Evolutionary conservation across 2,329 filamentous ascomycete species (phyloP).

Genomic region (Aspergillus aculeatus): DNA sequence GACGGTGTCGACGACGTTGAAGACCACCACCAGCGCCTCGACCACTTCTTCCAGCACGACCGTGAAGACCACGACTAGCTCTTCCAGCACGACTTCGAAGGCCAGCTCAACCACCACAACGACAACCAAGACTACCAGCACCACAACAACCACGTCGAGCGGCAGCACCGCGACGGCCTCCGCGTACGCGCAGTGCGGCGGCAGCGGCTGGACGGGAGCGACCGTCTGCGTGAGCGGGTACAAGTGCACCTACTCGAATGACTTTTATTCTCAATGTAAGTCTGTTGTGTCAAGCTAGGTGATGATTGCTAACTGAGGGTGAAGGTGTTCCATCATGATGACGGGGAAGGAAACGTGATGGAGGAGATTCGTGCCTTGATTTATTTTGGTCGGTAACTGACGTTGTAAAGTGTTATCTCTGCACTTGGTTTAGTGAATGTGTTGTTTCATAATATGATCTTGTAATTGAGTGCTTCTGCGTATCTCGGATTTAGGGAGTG

Average conservation of each 20-base stretch:
- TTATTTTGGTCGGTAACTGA: not conserved
- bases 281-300: not conserved
- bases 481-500: not conserved
- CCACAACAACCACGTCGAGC: slow-evolving; percentile 5
- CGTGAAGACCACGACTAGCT: not conserved
- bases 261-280: slow-evolving; percentile 21
- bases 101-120: not conserved
- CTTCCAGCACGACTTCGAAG: not conserved
- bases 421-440: not conserved
- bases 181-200: slow-evolving; percentile 22
- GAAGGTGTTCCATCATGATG: not conserved
- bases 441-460: not conserved
- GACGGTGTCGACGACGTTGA: not conserved
- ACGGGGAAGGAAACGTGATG: not conserved
- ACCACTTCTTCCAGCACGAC: no score
- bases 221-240: slow-evolving; percentile 19
- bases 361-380: not conserved
- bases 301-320: not conserved
- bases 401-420: not conserved
- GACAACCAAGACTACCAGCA: not conserved
- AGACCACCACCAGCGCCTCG: not conserved
- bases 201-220: slow-evolving; percentile 18
- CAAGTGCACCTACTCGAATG: slow-evolving; percentile 15
- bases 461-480: not conserved
- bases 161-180: slow-evolving; percentile 9